Conservation (phyloP, 768 basidiomycete genomes). For the Obba rivulosa region DNA sequence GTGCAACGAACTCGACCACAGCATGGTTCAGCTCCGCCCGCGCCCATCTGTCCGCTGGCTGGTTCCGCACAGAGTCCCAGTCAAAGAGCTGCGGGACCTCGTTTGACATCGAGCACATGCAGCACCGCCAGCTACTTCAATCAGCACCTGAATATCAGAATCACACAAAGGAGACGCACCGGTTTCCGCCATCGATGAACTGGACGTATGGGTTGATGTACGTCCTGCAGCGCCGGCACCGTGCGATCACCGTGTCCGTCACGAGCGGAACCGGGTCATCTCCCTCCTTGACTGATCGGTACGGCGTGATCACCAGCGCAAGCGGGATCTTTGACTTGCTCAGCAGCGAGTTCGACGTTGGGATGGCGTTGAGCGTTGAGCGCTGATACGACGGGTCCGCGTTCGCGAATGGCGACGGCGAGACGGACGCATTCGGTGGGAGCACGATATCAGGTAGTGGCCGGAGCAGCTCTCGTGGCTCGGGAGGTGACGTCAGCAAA, state of each 20-base stretch:
- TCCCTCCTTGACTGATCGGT: constrained; percentile 79
- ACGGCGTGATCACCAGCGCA: constrained; percentile 85
- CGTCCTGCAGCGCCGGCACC: constrained; percentile 91
- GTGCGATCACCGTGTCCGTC: constrained; percentile 90
- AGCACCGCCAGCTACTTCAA: constrained; percentile 83
- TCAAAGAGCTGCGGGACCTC: constrained; percentile 98
- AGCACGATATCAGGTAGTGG: constrained; percentile 88
- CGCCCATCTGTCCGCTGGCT: constrained; percentile 93
- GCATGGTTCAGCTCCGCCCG: constrained; percentile 90
- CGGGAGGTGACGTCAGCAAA: constrained; percentile 87
- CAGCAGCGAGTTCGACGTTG: constrained; percentile 81
- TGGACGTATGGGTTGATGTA: constrained; percentile 98
- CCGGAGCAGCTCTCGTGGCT: constrained; percentile 75
- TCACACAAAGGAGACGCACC: constrained; percentile 37
- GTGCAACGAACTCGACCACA: constrained; percentile 95
- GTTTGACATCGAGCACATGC: constrained; percentile 97
- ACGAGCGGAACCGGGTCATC: constrained; percentile 86
- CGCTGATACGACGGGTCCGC: constrained; percentile 91
- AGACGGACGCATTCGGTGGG: constrained; percentile 78
- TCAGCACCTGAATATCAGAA: not conserved
- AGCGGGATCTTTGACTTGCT: constrained; percentile 89
- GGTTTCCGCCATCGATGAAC: constrained; percentile 96
- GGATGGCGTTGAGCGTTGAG: constrained; percentile 86
- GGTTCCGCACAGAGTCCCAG: constrained; percentile 92
- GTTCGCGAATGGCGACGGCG: constrained; percentile 73